Evolutionary conservation across 2,329 filamentous ascomycete genomes (phyloP).

Genomic region (Lachnum nothofagi): DNA sequence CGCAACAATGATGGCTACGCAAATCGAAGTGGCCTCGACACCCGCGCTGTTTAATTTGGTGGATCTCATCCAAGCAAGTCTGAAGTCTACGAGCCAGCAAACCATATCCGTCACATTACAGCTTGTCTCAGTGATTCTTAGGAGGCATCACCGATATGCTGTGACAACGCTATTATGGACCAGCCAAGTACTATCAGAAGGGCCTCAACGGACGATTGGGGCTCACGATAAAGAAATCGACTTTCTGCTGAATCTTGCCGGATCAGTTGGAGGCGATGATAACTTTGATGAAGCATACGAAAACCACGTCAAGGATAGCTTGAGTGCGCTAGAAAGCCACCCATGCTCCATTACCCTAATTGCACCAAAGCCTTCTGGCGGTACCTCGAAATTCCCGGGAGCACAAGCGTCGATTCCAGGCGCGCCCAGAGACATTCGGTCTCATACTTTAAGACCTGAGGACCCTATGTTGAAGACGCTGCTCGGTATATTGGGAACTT

Average conservation of each 20-base stretch:
- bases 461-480: slow-evolving; percentile 62
- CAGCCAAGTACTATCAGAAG: slow-evolving; percentile 50
- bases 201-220: slow-evolving; percentile 61
- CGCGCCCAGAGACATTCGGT: slow-evolving; percentile 55
- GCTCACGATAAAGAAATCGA: slow-evolving; percentile 72
- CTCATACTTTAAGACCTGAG: slow-evolving; percentile 57
- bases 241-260: slow-evolving; percentile 62
- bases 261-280: slow-evolving; percentile 62
- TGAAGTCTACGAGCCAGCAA: slow-evolving; percentile 78
- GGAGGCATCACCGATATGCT: slow-evolving; percentile 83
- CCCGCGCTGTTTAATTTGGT: slow-evolving; percentile 89
- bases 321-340: slow-evolving; percentile 64
- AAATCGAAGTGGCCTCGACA: slow-evolving; percentile 67
- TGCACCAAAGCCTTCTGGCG: slow-evolving; percentile 52
- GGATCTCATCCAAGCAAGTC: slow-evolving; percentile 80
- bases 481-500: slow-evolving; percentile 67
- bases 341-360: slow-evolving; percentile 67
- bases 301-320: slow-evolving; percentile 64
- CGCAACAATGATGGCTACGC: slow-evolving; percentile 70
- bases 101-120: slow-evolving; percentile 87
- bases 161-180: slow-evolving; percentile 70
- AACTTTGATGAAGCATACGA: slow-evolving; percentile 71
- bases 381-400: slow-evolving; percentile 52
- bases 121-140: slow-evolving; percentile 77
- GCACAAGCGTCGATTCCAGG: slow-evolving; percentile 53